Base-by-base conservation (phyloP, 148 eudicot species). In the Polygonum aviculare region DNA sequence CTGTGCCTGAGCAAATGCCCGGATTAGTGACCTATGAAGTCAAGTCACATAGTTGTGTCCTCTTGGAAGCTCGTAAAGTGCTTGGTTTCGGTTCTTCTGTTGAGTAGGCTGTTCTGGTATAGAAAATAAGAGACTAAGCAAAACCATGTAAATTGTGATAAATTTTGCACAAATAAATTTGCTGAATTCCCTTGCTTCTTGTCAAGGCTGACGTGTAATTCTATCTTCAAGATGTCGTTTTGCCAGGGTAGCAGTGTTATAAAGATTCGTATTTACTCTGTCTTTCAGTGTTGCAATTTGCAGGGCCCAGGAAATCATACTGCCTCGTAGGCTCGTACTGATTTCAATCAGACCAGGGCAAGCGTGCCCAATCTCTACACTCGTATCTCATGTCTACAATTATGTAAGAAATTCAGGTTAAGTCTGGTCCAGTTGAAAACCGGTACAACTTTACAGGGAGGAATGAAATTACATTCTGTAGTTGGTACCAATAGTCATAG, bases 1-100 rank as follows among this genome's bases (percentile, higher is more conserved):
- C 88, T 26, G 65, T 93, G 21, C 79, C 82, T 59, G 98, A 86
- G 80, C 82, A 87, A 81, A 74, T 75, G 59, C 79, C 83, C 63
- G 93, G 78, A 26, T 33, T 80, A 16, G 75, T 86, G 38, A 78
- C 79, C 12, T 93, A 96, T 72, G 90, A 91, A 80, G 82, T 91
- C 83, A 85, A 88, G 83, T 83, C 99, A 57, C 87, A 91, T 78
- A 93, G 99, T 50, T 96, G 91, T 80, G 87, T 79, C 26, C 81
- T 93, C 44, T 86, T 96, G 77, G 99, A 93, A 86, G 91, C 90
- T 39, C 85, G 81, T 79, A 79, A 10, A 22, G 54, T 72, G 44
- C 44, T 67, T 67, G 10, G 21, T 35, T 15, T 59, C 2, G 19
- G 65, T 60, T 22, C 19, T 54, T 54, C 16, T 60, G 69, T 31